These are phyloP conservation scores for Noccaea caerulescens DNA, from an alignment of 345 rosid genomes.

Conservation along the genomic window DNA sequence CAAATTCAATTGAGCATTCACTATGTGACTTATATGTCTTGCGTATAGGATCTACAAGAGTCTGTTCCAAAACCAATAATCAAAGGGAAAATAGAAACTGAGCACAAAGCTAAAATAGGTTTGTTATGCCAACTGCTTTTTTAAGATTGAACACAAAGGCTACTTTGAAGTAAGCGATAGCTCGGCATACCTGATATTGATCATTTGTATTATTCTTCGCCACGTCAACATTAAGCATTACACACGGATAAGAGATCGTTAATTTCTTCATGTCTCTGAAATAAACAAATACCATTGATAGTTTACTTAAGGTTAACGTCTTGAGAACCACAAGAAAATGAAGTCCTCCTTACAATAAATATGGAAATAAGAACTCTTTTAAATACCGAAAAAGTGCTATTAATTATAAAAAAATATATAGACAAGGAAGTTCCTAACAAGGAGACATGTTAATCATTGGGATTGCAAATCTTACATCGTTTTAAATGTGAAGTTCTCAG, in stretches of 20 bases:
- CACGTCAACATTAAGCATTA: slow-evolving; percentile 96
- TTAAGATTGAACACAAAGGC: slow-evolving; percentile 25
- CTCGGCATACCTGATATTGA: slow-evolving; percentile 79
- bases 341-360: slow-evolving; percentile 14
- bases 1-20: slow-evolving; percentile 99
- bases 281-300: slow-evolving; percentile 32
- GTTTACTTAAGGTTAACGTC: slow-evolving; percentile 32
- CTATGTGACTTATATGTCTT: slow-evolving; percentile 80
- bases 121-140: neutral
- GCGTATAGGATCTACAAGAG: slow-evolving; percentile 72
- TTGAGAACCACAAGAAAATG: slow-evolving; percentile 29
- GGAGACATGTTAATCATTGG: slow-evolving; percentile 13
- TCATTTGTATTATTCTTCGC: slow-evolving; percentile 92
- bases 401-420: neutral
- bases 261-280: slow-evolving; percentile 83
- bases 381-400: slow-evolving; percentile 2
- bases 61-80: slow-evolving; percentile 54
- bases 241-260: slow-evolving; percentile 95
- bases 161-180: slow-evolving; percentile 5
- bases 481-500: slow-evolving; percentile 90
- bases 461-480: slow-evolving; percentile 65
- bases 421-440: slow-evolving; percentile 8
- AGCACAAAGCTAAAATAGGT: slow-evolving; percentile 20
- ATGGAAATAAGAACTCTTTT: slow-evolving; percentile 2
- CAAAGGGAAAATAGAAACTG: slow-evolving; percentile 26